Percentiles rank a stretch among this genome's conserved stretches.
Conservation (phyloP, 2,329 filamentous ascomycete genomes). For the Sclerotinia borealis region DNA sequence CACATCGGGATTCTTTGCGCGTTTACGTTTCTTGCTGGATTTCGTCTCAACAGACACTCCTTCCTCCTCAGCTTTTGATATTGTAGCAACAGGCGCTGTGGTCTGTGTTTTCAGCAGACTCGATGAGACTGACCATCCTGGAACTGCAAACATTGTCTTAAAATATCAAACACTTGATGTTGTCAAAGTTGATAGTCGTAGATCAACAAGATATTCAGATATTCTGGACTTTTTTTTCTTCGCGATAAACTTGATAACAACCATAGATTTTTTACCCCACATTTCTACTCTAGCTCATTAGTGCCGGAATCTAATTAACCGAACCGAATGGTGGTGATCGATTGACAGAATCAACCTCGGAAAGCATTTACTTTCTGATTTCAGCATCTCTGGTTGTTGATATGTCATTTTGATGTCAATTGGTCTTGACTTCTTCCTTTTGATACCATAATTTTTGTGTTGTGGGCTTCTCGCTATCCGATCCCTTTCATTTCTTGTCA, state of each 20-base stretch:
- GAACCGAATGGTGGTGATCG: not conserved
- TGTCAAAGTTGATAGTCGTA: not conserved
- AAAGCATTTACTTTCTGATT: no score
- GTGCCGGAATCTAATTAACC: not conserved
- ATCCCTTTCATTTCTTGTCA: not conserved
- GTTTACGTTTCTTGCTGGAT: conserved; percentile 45
- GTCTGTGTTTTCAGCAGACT: conserved; percentile 64
- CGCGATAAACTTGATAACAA: conserved; percentile 3
- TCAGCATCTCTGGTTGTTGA: no score
- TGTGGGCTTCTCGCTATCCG: no score
- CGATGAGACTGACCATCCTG: conserved; percentile 81
- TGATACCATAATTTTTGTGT: no score
- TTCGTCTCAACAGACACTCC: conserved; percentile 27
- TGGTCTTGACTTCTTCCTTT: not conserved
- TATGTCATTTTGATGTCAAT: no score
- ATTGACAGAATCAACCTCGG: no score
- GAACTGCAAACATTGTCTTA: conserved; percentile 75
- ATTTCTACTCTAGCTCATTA: not conserved
- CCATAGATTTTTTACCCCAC: not conserved
- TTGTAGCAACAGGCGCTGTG: conserved; percentile 13
- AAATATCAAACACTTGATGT: not conserved
- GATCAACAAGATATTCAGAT: no score
- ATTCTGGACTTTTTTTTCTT: not conserved
- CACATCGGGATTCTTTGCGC: conserved; percentile 50
- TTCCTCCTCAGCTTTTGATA: conserved; percentile 15